These are phyloP conservation scores for Mortierella sp. DNA, from an alignment of 371 early-diverging fungal genomes.

Conservation along the genomic window DNA sequence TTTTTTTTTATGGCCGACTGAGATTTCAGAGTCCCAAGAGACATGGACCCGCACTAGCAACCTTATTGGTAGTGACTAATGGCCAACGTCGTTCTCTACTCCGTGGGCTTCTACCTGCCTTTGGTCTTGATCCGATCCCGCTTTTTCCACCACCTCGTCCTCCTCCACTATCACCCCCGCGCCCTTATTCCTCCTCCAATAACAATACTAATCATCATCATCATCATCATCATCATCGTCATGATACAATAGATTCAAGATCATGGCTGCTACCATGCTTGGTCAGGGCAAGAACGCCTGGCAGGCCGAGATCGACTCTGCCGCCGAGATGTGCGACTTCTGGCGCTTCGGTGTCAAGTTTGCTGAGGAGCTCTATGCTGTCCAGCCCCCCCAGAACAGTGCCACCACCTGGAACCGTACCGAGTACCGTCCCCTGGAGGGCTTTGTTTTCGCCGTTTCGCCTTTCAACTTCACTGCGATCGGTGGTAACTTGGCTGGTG, in stretches of 20 bases:
- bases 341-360: slow-evolving; percentile 96
- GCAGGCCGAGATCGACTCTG: slow-evolving; percentile 99
- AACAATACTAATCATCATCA: not conserved
- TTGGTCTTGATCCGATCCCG: no score
- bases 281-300: slow-evolving; percentile 99
- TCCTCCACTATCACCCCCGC: slow-evolving; percentile 8
- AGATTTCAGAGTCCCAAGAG: no score
- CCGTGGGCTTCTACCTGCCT: no score
- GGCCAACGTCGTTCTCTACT: no score
- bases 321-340: slow-evolving; percentile 95
- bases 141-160: not conserved
- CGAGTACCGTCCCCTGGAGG: slow-evolving; percentile 97
- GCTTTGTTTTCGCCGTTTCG: slow-evolving; percentile 96
- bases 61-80: no score
- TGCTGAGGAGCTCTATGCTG: slow-evolving; percentile 92
- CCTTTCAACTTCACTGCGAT: slow-evolving; percentile 99
- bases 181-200: slow-evolving; percentile 1
- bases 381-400: slow-evolving; percentile 95
- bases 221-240: not conserved
- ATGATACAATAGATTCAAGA: slow-evolving; percentile 69
- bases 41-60: no score
- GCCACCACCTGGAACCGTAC: slow-evolving; percentile 92
- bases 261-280: slow-evolving; percentile 98
- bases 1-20: not conserved
- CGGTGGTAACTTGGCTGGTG: slow-evolving; percentile 94